Base-by-base conservation (phyloP, 1,139 yeast genomes). In the Pichia sp. region DNA sequence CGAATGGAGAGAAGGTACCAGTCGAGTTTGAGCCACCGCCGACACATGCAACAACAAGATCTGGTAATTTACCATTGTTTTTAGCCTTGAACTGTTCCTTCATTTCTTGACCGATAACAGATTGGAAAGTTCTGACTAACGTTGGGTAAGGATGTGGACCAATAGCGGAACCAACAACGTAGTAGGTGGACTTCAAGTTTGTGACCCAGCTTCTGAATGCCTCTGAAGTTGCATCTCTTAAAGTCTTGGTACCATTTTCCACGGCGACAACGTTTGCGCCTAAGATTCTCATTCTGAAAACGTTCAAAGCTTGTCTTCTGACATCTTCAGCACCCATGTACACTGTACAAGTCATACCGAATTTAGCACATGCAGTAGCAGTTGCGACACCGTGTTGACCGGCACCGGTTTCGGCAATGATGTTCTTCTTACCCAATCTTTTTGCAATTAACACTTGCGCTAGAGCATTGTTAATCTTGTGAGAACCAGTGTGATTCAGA, bases 341-440 rank as follows among this genome's bases (percentile, higher is more conserved):
- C 26, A 91, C 94, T n/a, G 86, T 85, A 67, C 98, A 91, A 57
- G 83, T 77, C 62, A 91, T 61, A 36, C 98, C 98, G 52, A 91
- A 91, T 61, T 91, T 93, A 49, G 99, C 99, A 65, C 96, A 88
- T 0, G 95, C 97, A 39, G 98, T 91, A 22, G 99, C 99, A 40
- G 98, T 91, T 31, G 99, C 99, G 30, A 91, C 99, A 66, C 99
- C 99, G 59, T 91, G 99, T 67, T 91, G 99, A 46, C 99, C 99
- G 37, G 99, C 99, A 62, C 99, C 99, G 30, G 99, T 91, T 66
- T 91, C 99, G 30, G 99, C 99, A 58, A 91, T 91, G 44, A 91
- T 76, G 51, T 83, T 78, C 44, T 67, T 77, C 67, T 91, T 91
- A 33, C 98, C 98, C 50, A 93, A 69, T 60, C 98, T 74, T 60